Evolutionary conservation across 305 asterid species (phyloP).

Genomic region (Rubia balearica): DNA sequence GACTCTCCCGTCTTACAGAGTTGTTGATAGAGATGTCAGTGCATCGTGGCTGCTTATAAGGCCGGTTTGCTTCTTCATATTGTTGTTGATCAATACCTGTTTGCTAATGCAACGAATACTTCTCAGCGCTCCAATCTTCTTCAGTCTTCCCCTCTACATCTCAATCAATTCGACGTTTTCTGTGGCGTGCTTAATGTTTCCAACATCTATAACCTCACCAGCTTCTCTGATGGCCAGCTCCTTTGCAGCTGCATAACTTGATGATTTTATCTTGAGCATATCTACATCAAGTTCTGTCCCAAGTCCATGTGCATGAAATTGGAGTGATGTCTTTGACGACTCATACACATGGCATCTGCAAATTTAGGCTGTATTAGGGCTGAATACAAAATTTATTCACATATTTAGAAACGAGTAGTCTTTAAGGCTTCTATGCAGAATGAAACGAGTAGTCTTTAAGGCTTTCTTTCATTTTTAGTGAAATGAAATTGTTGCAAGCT

Average conservation of each 20-base stretch:
- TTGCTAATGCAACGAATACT: slow-evolving; percentile 41
- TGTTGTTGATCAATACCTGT: slow-evolving; percentile 30
- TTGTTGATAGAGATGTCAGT: slow-evolving; percentile 12
- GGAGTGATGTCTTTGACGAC: too few species aligned
- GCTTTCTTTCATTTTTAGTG: too few species aligned
- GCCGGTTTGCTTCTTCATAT: slow-evolving; percentile 16
- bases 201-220: slow-evolving; percentile 41
- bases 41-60: slow-evolving; percentile 12
- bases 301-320: slow-evolving; percentile 74
- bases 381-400: too few species aligned
- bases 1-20: too few species aligned
- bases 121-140: slow-evolving; percentile 52
- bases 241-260: slow-evolving; percentile 72
- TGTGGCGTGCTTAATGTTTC: slow-evolving; percentile 53
- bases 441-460: too few species aligned
- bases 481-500: too few species aligned
- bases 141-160: slow-evolving; percentile 48
- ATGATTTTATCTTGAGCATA: slow-evolving; percentile 48
- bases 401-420: too few species aligned
- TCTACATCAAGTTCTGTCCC: slow-evolving; percentile 73
- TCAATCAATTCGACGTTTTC: slow-evolving; percentile 44
- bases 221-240: slow-evolving; percentile 66
- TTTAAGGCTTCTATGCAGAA: too few species aligned
- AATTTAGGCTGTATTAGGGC: too few species aligned
- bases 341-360: too few species aligned